Conservation (phyloP, 2,329 filamentous ascomycete genomes). For the Sarocladium kiliense region DNA sequence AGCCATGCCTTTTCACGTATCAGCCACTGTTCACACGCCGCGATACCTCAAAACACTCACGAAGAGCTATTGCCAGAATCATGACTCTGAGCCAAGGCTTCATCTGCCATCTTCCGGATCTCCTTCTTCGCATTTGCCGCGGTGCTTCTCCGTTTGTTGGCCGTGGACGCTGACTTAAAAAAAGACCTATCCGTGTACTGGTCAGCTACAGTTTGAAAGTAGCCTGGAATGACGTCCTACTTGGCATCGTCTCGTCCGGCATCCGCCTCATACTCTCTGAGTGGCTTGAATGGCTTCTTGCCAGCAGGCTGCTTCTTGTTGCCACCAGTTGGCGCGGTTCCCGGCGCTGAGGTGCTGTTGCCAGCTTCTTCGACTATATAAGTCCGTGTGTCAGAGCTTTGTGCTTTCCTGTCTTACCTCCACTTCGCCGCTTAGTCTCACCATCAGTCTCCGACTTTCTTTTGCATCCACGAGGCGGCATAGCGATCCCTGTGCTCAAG, state of each 20-base stretch:
- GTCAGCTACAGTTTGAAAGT: not conserved
- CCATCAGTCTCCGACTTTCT: not conserved
- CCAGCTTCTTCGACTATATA: not conserved
- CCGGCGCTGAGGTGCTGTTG: not conserved
- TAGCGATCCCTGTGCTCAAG: not conserved
- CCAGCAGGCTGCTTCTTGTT: not conserved
- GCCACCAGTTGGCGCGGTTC: not conserved
- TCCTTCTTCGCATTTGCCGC: slow-evolving; percentile 1
- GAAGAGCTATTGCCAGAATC: not conserved
- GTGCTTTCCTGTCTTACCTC: too few relatives aligned
- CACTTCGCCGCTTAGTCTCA: too few relatives aligned
- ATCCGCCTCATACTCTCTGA: not conserved
- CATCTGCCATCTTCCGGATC: not conserved
- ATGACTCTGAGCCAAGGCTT: not conserved
- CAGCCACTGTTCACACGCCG: not conserved
- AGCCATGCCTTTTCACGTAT: not conserved
- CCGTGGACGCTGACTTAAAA: not conserved
- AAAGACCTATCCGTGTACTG: not conserved
- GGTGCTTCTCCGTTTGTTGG: not conserved
- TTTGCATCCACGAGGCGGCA: not conserved
- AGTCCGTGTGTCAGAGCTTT: too few relatives aligned
- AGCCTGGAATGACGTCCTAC: not conserved
- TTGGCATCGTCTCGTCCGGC: not conserved
- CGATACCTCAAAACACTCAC: not conserved
- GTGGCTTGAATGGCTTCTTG: not conserved